phyloP scores from a whole-genome alignment of 2,329 filamentous ascomycete genomes.

The Microcera coccophila region DNA sequence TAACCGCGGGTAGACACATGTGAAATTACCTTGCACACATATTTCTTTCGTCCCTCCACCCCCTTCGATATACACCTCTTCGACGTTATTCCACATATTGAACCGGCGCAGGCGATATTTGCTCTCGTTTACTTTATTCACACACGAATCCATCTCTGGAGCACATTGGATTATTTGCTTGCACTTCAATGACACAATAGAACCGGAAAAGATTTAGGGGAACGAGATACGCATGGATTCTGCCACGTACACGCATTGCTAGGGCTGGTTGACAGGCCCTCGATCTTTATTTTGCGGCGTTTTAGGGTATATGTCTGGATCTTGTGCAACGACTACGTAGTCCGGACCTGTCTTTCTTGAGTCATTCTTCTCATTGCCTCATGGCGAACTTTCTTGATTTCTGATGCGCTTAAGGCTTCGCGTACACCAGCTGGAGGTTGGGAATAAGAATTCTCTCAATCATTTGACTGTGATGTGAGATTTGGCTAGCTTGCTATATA shows the following conservation, averaged over 20 bases:
- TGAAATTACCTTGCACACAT: conserved; percentile 7
- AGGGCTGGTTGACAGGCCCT: conserved; percentile 10
- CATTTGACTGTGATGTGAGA: conserved; percentile 11
- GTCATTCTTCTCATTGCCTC: neutral
- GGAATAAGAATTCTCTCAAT: neutral
- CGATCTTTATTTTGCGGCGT: conserved; percentile 9
- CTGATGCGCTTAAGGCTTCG: conserved; percentile 2
- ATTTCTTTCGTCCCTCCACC: neutral
- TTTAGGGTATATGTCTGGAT: conserved; percentile 3
- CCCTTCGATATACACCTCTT: conserved; percentile 4
- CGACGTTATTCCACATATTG: conserved; percentile 5
- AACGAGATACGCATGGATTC: conserved; percentile 5
- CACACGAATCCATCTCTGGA: conserved; percentile 12
- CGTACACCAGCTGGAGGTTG: conserved; percentile 14
- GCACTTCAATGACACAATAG: neutral
- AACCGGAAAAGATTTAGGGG: conserved; percentile 2
- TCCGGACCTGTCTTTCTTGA: neutral
- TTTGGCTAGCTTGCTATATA: conserved; percentile 15
- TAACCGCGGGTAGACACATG: neutral
- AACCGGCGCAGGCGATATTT: conserved; percentile 13
- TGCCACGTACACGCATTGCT: neutral
- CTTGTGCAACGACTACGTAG: conserved; percentile 12
- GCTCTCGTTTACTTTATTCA: conserved; percentile 14
- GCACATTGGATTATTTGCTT: conserved; percentile 11
- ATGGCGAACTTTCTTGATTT: neutral